Evolutionary conservation across 805 yeast genomes (phyloP), one percentile per base, ranked within the genome.

Genomic region (Brettanomyces anomalus): DNA sequence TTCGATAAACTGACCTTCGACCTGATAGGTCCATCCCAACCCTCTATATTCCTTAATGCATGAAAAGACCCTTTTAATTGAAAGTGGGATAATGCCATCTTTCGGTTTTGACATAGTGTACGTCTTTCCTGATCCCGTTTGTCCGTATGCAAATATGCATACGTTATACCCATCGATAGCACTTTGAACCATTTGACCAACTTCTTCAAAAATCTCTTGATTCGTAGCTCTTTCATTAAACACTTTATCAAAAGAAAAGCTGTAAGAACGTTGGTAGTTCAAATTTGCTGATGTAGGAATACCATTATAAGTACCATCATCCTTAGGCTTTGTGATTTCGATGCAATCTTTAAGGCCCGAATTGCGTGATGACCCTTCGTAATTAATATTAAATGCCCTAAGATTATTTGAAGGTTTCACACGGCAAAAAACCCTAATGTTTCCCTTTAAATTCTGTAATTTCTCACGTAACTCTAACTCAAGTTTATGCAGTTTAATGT

Each of bases 121-220:
- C 0, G 97, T 90, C 58, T 90, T 90, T 3, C 98, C 98, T 0
- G 97, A 82, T 0, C 93, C 96, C 0, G 98, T 93, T 61, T 90
- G 98, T 1, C 98, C 98, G 59, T 93, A 90, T 0, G 97, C 95
- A 66, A 90, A 87, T 2, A 93, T 85, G 60, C 97, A 88, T 3
- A 88, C 96, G 52, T 87, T 87, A 55, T 71, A 79, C 0, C 98
- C 98, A 61, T 90, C 95, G 13, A 89, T 60, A 1, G 94, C 79
- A 66, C 74, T 86, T 58, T 87, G 96, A 2, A 90, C 79, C 18
- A 90, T 62, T 58, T 88, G 95, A 2, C 93, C 80, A 1, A 90
- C 74, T 54, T 90, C 98, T 26, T 77, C 81, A 61, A 88, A 93
- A 0, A 93, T 74, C 20, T 76, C 81, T 1, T 49, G 50, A 56